phyloP scores from a whole-genome alignment of 2,329 filamentous ascomycete species.

The Cladophialophora exuberans region DNA sequence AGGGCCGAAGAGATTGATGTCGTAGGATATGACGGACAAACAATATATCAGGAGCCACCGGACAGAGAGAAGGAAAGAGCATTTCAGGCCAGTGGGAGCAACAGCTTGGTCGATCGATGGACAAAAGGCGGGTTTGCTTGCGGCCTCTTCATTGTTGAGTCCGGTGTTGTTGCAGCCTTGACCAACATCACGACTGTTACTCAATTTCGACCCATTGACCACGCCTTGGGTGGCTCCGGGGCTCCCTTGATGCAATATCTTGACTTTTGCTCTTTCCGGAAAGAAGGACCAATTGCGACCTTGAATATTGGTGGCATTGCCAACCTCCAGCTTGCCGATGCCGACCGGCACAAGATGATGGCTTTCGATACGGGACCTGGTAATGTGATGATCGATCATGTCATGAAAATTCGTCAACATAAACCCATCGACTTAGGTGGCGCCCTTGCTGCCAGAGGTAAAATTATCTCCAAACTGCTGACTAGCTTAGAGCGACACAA shows the following conservation, averaged over 20 bases:
- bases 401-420: constrained; percentile 35
- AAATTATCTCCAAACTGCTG: constrained; percentile 30
- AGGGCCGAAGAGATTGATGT: constrained; percentile 36
- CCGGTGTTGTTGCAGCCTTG: constrained; percentile 38
- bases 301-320: constrained; percentile 40
- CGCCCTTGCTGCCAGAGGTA: constrained; percentile 34
- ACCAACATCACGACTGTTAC: constrained; percentile 38
- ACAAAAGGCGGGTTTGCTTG: constrained; percentile 36
- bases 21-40: constrained; percentile 39
- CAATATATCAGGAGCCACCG: constrained; percentile 39
- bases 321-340: constrained; percentile 37
- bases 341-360: constrained; percentile 39
- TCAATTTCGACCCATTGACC: constrained; percentile 38
- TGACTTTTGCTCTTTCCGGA: constrained; percentile 38
- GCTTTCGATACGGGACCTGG: constrained; percentile 38
- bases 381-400: constrained; percentile 40
- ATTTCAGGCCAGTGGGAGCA: constrained; percentile 31
- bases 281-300: constrained; percentile 34
- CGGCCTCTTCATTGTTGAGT: constrained; percentile 39
- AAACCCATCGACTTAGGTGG: constrained; percentile 36
- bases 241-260: constrained; percentile 41
- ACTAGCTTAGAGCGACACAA: constrained; percentile 31
- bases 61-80: constrained; percentile 31
- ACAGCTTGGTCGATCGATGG: constrained; percentile 36
- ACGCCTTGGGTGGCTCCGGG: constrained; percentile 37